Conservation (phyloP, 768 basidiomycete genomes). For the Vararia minispora region DNA sequence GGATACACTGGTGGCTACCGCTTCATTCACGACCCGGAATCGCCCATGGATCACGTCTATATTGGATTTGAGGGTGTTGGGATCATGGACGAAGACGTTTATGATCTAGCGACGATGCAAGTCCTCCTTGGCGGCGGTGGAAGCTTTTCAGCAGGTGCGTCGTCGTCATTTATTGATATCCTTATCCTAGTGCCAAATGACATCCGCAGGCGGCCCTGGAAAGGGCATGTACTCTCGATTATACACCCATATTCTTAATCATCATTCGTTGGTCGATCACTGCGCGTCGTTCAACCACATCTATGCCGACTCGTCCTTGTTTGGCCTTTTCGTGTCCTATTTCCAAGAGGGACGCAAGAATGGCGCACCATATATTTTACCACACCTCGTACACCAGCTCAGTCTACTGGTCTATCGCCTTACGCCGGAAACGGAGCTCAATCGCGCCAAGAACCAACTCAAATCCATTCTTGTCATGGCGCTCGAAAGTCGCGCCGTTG, state of each 20-base stretch:
- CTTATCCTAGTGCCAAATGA: slow-evolving; percentile 1
- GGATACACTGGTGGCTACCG: slow-evolving; percentile 76
- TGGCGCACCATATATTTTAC: slow-evolving; percentile 47
- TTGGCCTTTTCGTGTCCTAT: slow-evolving; percentile 85
- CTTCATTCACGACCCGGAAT: slow-evolving; percentile 45
- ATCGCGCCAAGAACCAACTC: slow-evolving; percentile 90
- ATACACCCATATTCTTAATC: slow-evolving; percentile 93
- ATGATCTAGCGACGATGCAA: slow-evolving; percentile 88
- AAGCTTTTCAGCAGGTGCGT: slow-evolving; percentile 82
- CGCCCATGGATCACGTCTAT: slow-evolving; percentile 89
- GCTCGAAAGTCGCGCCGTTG: slow-evolving; percentile 74
- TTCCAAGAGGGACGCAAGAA: slow-evolving; percentile 59
- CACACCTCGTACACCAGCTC: slow-evolving; percentile 81
- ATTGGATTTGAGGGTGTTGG: slow-evolving; percentile 87
- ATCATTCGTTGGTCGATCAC: slow-evolving; percentile 87
- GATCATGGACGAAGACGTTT: slow-evolving; percentile 87
- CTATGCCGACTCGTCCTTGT: slow-evolving; percentile 88
- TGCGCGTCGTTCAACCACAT: slow-evolving; percentile 97
- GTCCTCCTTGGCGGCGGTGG: slow-evolving; percentile 93
- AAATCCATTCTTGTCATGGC: slow-evolving; percentile 92
- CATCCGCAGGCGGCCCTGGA: slow-evolving; percentile 70
- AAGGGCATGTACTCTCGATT: slow-evolving; percentile 99
- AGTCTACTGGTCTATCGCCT: slow-evolving; percentile 66
- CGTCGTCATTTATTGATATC: neutral
- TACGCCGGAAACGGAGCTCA: slow-evolving; percentile 58